These are phyloP conservation scores for Teratosphaeria viscida DNA, from an alignment of 2,329 filamentous ascomycete genomes.

Conservation along the genomic window DNA sequence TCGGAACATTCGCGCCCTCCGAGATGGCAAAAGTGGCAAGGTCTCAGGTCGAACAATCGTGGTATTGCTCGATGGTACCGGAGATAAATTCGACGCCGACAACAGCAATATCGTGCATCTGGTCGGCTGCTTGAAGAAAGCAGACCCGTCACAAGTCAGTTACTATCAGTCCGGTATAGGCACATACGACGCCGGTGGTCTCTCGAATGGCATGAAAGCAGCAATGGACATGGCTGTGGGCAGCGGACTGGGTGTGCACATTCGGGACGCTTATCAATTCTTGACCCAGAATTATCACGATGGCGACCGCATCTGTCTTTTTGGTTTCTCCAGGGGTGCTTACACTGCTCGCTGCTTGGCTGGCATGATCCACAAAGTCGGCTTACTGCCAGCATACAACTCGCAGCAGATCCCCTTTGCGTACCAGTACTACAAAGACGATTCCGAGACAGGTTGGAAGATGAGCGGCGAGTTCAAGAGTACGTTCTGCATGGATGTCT, in stretches of 20 bases:
- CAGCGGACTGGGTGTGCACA: slow-evolving; percentile 32
- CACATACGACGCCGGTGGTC: slow-evolving; percentile 32
- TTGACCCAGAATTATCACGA: slow-evolving; percentile 40
- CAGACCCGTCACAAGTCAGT: slow-evolving; percentile 26
- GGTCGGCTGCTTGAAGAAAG: slow-evolving; percentile 35
- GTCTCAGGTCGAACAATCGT: slow-evolving; percentile 26
- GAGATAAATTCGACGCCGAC: slow-evolving; percentile 34
- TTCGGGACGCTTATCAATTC: slow-evolving; percentile 34
- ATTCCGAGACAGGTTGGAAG: slow-evolving; percentile 29
- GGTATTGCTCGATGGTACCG: slow-evolving; percentile 36
- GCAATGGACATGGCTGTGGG: slow-evolving; percentile 36
- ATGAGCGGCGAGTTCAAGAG: slow-evolving; percentile 34
- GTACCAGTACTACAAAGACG: slow-evolving; percentile 36
- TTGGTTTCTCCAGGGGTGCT: slow-evolving; percentile 41
- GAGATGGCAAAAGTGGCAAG: not conserved
- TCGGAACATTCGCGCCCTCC: slow-evolving; percentile 1
- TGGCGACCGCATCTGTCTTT: slow-evolving; percentile 38
- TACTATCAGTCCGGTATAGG: slow-evolving; percentile 39
- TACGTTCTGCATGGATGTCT: slow-evolving; percentile 35
- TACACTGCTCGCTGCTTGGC: slow-evolving; percentile 42
- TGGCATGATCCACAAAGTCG: slow-evolving; percentile 36
- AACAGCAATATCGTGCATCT: slow-evolving; percentile 38
- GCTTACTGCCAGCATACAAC: slow-evolving; percentile 26
- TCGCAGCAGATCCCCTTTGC: slow-evolving; percentile 32
- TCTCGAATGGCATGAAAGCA: slow-evolving; percentile 30